Conservation (phyloP, 2,329 filamentous ascomycete genomes). For the Parascedosporium putredinis region DNA sequence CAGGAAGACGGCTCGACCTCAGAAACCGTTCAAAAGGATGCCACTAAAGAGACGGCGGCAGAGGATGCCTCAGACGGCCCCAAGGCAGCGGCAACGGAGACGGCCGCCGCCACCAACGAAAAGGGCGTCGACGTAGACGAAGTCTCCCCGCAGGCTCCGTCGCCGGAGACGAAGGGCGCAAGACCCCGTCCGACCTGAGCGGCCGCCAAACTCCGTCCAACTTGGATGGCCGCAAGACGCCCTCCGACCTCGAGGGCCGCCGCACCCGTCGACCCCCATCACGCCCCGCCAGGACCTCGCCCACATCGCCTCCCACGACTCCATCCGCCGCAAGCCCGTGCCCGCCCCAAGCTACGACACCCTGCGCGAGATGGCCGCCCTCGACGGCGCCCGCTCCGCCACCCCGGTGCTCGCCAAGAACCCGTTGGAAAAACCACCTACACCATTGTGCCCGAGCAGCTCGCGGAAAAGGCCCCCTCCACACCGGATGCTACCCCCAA, state of each 20-base stretch:
- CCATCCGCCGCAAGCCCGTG: conserved; percentile 7
- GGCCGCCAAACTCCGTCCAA: background rate
- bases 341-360: conserved; percentile 2
- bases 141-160: background rate
- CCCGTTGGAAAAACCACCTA: conserved; percentile 8
- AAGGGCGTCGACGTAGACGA: no score
- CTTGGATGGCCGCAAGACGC: background rate
- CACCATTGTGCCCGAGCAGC: conserved; percentile 5
- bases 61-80: no score
- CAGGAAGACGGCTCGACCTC: no score
- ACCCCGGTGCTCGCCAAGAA: conserved; percentile 1
- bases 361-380: background rate
- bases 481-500: conserved; percentile 4
- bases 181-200: background rate
- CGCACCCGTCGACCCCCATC: conserved; percentile 3
- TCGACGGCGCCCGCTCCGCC: background rate
- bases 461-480: conserved; percentile 4
- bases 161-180: background rate
- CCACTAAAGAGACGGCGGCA: no score
- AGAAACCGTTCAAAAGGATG: no score
- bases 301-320: conserved; percentile 2
- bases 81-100: no score
- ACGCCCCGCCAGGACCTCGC: background rate
- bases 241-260: conserved; percentile 2
- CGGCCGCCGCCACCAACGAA: no score